These are phyloP conservation scores for Didymella pomorum DNA, from an alignment of 2,329 filamentous ascomycete genomes.

Conservation along the genomic window DNA sequence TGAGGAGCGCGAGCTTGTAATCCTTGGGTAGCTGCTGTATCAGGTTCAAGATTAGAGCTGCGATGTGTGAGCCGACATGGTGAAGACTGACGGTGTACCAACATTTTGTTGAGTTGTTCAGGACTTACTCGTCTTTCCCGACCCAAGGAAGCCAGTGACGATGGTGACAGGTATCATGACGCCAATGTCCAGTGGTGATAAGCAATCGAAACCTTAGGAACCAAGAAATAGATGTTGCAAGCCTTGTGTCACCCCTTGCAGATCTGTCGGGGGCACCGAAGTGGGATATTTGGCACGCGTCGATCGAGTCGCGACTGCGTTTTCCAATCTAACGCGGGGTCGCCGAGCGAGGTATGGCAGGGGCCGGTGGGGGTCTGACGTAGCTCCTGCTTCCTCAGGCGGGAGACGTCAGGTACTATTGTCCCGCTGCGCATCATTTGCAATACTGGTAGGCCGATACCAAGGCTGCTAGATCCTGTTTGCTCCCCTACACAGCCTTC, in stretches of 20 bases:
- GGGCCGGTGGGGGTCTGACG: conserved; percentile 11
- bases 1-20: conserved; percentile 92
- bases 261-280: conserved; percentile 10
- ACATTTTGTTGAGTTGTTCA: conserved; percentile 13
- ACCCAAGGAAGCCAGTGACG: conserved; percentile 93
- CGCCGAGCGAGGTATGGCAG: conserved; percentile 7
- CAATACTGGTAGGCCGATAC: conserved; percentile 11
- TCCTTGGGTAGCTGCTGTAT: conserved; percentile 86
- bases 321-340: conserved; percentile 22
- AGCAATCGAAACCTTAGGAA: neutral
- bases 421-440: conserved; percentile 16
- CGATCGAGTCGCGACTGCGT: conserved; percentile 14
- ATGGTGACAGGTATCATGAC: conserved; percentile 83
- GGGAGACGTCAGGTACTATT: conserved; percentile 19
- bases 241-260: conserved; percentile 12
- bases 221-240: neutral
- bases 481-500: conserved; percentile 15
- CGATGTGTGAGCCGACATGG: neutral
- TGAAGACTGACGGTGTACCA: conserved; percentile 6
- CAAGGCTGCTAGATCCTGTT: conserved; percentile 22
- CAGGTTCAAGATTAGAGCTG: conserved; percentile 85
- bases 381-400: conserved; percentile 6
- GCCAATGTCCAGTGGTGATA: conserved; percentile 1
- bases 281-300: conserved; percentile 17
- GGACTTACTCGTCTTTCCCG: conserved; percentile 79